phyloP scores from a whole-genome alignment of 768 basidiomycete genomes.

The Rhizopogon vesiculosus region DNA sequence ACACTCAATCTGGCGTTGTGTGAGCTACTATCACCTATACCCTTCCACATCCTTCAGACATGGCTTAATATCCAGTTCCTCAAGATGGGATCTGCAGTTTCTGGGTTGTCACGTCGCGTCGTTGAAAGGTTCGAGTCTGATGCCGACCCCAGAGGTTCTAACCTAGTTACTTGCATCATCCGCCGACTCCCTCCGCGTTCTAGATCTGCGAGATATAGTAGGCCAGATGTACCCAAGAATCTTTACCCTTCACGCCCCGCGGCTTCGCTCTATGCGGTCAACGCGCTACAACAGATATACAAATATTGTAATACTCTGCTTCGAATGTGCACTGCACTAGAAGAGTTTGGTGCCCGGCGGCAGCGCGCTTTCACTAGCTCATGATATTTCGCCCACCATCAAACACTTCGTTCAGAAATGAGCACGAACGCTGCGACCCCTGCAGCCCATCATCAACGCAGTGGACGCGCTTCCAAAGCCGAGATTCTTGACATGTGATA shows the following conservation, averaged over 20 bases:
- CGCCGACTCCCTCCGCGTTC: background rate
- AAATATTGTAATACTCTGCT: constrained; percentile 28
- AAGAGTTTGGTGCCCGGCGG: constrained; percentile 35
- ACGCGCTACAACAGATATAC: constrained; percentile 26
- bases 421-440: constrained; percentile 12
- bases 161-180: constrained; percentile 37
- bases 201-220: constrained; percentile 26
- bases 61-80: constrained; percentile 36
- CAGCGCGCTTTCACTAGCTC: constrained; percentile 16
- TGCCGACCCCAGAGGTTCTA: constrained; percentile 18
- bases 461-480: constrained; percentile 23
- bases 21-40: constrained; percentile 38
- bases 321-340: constrained; percentile 30
- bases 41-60: constrained; percentile 37
- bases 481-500: constrained; percentile 33
- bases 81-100: background rate
- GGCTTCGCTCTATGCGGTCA: constrained; percentile 39
- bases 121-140: too few species aligned
- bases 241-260: constrained; percentile 24
- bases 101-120: constrained; percentile 24
- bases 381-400: constrained; percentile 29
- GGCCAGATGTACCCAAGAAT: constrained; percentile 18
- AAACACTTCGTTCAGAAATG: constrained; percentile 32
- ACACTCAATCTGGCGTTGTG: constrained; percentile 27
- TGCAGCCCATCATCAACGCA: too few species aligned